These are phyloP conservation scores for Microdochium bolleyi DNA, from an alignment of 2,329 filamentous ascomycete genomes.

Conservation along the genomic window DNA sequence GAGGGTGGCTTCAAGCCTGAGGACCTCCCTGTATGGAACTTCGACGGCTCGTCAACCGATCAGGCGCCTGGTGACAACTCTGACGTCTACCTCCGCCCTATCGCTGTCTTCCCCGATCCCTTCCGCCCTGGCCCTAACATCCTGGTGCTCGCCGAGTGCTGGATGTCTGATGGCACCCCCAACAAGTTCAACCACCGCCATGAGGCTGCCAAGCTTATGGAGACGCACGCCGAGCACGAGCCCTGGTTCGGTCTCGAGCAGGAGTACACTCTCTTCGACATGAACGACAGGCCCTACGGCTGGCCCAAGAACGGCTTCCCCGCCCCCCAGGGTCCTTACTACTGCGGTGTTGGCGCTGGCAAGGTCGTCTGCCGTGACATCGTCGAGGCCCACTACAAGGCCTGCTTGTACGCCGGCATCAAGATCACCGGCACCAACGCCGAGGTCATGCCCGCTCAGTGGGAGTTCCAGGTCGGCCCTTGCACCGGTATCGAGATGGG, in stretches of 20 bases:
- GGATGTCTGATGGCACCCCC: conserved; percentile 86
- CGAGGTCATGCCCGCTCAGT: conserved; percentile 96
- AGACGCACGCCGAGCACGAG: conserved; percentile 70
- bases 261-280: conserved; percentile 90
- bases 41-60: conserved; percentile 75
- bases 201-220: conserved; percentile 84
- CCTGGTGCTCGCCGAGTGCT: conserved; percentile 90
- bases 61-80: conserved; percentile 95
- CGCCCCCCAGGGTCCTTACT: conserved; percentile 89
- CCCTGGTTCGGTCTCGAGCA: conserved; percentile 99
- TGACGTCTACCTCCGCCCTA: conserved; percentile 91
- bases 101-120: conserved; percentile 83
- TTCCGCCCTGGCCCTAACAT: conserved; percentile 88
- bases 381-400: conserved; percentile 86
- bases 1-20: conserved; percentile 38
- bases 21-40: conserved; percentile 48
- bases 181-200: conserved; percentile 99
- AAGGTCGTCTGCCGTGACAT: conserved; percentile 98
- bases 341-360: conserved; percentile 95
- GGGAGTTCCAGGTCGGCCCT: conserved; percentile 96
- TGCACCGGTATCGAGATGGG: conserved; percentile 85
- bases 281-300: conserved; percentile 82
- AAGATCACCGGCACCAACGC: conserved; percentile 98
- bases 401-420: conserved; percentile 77
- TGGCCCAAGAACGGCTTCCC: conserved; percentile 80